A percentile compares a stretch with the other conserved stretches of the same genome.
Evolutionary conservation across 2,329 filamentous ascomycete genomes (phyloP).

Genomic region (Annulohypoxylon truncatum): DNA sequence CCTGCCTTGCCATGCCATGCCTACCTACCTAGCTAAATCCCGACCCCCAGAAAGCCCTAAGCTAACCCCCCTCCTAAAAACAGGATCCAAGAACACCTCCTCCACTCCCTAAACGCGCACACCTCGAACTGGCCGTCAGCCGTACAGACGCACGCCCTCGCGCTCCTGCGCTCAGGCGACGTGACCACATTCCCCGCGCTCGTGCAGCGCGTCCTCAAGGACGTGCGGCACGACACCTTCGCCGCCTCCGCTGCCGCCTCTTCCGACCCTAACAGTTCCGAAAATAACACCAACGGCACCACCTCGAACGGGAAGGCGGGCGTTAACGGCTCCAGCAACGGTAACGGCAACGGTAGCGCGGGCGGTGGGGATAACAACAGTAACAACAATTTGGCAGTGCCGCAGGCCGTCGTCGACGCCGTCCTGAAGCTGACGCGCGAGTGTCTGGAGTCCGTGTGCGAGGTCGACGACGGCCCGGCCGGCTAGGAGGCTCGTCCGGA

Average conservation of each 20-base stretch:
- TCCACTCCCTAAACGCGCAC: conserved; percentile 71
- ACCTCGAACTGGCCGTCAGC: conserved; percentile 71
- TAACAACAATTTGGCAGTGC: conserved; percentile 63
- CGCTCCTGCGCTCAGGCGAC: conserved; percentile 70
- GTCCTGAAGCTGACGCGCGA: conserved; percentile 70
- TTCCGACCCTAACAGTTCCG: conserved; percentile 43
- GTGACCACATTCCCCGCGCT: conserved; percentile 70
- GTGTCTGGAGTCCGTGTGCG: conserved; percentile 64
- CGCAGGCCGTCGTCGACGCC: conserved; percentile 69
- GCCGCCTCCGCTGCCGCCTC: conserved; percentile 46
- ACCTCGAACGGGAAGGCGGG: conserved; percentile 12
- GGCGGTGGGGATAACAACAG: conserved; percentile 17
- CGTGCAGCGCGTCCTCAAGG: conserved; percentile 69
- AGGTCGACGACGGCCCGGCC: conserved; percentile 51
- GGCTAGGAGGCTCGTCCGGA: conserved; percentile 7
- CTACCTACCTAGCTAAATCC: conserved; percentile 12
- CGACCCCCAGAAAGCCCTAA: neutral
- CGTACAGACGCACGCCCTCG: conserved; percentile 69
- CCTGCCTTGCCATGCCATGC: too few relatives aligned
- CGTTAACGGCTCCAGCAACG: conserved; percentile 49
- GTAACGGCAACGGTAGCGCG: conserved; percentile 45
- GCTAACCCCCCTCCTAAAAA: neutral
- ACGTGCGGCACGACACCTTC: conserved; percentile 66
- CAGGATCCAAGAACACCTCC: conserved; percentile 73
- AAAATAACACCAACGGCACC: neutral